Conservation (phyloP, 331 rosid species). For the Cydonia oblonga region DNA sequence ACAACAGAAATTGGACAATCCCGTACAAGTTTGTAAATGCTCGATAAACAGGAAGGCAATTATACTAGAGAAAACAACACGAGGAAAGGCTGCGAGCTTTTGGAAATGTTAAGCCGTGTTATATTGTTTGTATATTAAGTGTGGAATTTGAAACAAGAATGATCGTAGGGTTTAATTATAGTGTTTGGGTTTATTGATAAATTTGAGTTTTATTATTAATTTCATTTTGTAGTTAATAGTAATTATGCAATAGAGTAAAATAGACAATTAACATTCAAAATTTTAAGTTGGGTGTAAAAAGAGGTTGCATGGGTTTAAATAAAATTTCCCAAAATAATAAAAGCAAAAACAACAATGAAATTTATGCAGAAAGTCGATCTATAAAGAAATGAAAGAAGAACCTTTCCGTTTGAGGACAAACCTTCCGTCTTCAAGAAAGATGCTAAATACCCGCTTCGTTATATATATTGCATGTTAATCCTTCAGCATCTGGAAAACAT, state of each 20-base stretch:
- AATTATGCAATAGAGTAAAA: no score
- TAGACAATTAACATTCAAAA: no score
- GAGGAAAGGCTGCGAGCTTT: not conserved
- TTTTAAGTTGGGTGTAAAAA: no score
- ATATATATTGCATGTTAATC: not conserved
- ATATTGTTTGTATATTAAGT: constrained; percentile 2
- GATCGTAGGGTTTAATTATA: no score
- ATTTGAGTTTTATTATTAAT: no score
- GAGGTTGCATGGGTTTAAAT: no score
- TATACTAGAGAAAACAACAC: not conserved
- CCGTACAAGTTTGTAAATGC: not conserved
- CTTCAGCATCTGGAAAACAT: not conserved
- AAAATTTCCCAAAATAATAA: no score
- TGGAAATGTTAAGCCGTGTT: not conserved
- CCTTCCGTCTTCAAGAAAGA: not conserved
- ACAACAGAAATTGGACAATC: not conserved
- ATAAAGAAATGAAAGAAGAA: no score
- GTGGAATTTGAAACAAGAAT: not conserved
- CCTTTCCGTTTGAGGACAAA: not conserved
- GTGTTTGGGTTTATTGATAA: no score
- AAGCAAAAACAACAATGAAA: not conserved
- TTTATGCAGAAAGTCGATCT: not conserved
- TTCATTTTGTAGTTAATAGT: no score
- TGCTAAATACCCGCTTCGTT: no score
- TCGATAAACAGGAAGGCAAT: not conserved